Base-by-base conservation (phyloP, 2,329 filamentous ascomycete genomes). In the Didymella sp. region DNA sequence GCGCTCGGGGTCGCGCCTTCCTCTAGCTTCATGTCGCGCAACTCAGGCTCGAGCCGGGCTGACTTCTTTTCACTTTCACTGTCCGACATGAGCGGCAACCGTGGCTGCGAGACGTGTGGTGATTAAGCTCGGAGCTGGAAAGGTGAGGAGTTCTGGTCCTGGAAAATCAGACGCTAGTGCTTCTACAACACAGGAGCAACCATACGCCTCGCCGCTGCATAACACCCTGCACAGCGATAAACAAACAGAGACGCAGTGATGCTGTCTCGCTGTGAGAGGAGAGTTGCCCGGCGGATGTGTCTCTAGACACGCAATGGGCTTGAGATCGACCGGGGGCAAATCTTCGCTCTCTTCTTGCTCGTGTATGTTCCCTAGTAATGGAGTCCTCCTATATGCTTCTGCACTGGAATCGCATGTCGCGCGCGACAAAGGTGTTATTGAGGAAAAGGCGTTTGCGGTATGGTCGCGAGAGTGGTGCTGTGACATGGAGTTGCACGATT, bases 11-110 rank as follows among this genome's bases (percentile, higher is more conserved):
- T 50, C 19, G 62, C 61, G 64, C 76, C 75, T 73, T 77, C 77
- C 69, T 78, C 78, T 60, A 81, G 64, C 65, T 77, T 76, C 77
- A 81, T 79, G 46, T 77, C 75, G 60, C 75, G 75, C 55, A 81
- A 72, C 66, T 79, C 77, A 19, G 77, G 76, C 68, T 78, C 78
- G 37, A 81, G 69, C 42, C 66, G 68, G 35, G 72, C 72, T 19
- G 73, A 70, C 57, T 76, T 74, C 35, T 62, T 64, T 35, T 75
- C 71, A 31, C 64, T 59, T 47, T 74, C 72, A 59, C 64, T 67
- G 62, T 76, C 75, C 57, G 76, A 73, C 78, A 80, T 81, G 58
- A 59, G 63, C 59, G 58, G 45, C 56, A 57, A 47, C 38, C 44
- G 42, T 51, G 56, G 47, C 59, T 59, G 62, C 54, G 51, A 50